Conservation (phyloP, 2,329 filamentous ascomycete species). For the Penicillium nordicum region DNA sequence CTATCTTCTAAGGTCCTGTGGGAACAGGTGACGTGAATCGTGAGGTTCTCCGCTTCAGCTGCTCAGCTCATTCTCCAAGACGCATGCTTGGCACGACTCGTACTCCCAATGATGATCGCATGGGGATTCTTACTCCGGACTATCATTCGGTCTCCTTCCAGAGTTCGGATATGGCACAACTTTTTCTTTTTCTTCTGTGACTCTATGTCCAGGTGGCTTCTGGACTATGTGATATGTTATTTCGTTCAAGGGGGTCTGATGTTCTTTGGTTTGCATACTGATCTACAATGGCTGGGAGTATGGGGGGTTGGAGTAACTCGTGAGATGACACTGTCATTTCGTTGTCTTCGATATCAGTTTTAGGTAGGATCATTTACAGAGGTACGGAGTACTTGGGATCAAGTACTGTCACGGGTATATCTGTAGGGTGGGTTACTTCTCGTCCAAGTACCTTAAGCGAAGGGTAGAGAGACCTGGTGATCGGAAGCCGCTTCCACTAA, state of each 20-base stretch:
- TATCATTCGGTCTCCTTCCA: neutral
- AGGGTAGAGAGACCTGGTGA: neutral
- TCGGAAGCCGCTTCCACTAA: neutral
- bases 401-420: neutral
- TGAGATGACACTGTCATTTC: neutral
- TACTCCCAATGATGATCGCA: neutral
- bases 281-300: neutral
- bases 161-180: neutral
- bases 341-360: neutral
- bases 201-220: neutral
- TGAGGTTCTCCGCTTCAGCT: neutral
- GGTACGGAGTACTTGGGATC: neutral
- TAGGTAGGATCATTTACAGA: neutral
- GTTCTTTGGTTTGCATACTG: neutral
- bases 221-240: neutral
- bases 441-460: neutral
- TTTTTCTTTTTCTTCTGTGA: neutral
- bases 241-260: neutral
- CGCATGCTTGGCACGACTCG: neutral
- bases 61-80: neutral
- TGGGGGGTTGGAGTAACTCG: neutral
- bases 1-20: neutral
- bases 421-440: neutral
- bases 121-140: neutral
- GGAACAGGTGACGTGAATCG: neutral